phyloP scores from a whole-genome alignment of 345 rosid species.

The Rhodomyrtus tomentosa region DNA sequence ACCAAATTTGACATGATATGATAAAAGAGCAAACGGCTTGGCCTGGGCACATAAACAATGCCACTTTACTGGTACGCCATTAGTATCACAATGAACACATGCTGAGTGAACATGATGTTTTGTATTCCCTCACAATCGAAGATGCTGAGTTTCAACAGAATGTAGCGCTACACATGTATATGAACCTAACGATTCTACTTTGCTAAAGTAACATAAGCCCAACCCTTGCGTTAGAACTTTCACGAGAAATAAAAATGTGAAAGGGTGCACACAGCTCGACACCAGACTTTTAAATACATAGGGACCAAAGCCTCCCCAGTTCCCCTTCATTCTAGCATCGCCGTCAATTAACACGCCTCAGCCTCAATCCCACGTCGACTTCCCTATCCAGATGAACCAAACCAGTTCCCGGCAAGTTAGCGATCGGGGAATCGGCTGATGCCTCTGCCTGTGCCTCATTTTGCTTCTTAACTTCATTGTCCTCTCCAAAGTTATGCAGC shows the following conservation, averaged over 20 bases:
- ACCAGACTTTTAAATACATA: not conserved
- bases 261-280: not conserved
- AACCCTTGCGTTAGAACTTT: not conserved
- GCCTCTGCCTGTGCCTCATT: slow-evolving; percentile 12
- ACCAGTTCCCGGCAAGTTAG: slow-evolving; percentile 8
- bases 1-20: not conserved
- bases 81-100: not conserved
- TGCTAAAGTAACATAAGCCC: not conserved
- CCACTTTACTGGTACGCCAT: not conserved
- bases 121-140: not conserved
- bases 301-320: not conserved
- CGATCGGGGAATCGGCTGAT: slow-evolving; percentile 9
- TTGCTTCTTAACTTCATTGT: slow-evolving; percentile 17
- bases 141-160: not conserved
- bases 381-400: slow-evolving; percentile 31
- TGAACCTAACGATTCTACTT: not conserved
- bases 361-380: slow-evolving; percentile 46
- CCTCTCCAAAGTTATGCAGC: slow-evolving; percentile 87
- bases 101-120: not conserved
- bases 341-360: slow-evolving; percentile 35
- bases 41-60: not conserved
- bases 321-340: slow-evolving; percentile 4
- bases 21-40: not conserved
- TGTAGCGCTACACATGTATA: not conserved
- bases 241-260: not conserved